phyloP scores from a whole-genome alignment of 1,139 yeast species.

The Protomyces pachydermus region DNA sequence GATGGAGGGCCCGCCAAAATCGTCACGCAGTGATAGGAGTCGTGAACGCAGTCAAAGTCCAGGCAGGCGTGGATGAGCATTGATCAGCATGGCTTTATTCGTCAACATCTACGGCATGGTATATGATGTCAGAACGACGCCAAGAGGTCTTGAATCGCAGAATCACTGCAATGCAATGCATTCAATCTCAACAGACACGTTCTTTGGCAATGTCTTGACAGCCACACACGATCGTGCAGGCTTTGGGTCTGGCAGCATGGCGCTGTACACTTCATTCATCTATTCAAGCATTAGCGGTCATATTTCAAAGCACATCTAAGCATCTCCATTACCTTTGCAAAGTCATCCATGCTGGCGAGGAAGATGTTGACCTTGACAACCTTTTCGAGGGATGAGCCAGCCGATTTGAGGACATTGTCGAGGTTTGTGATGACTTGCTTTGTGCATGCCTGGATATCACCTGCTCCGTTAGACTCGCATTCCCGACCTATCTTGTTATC shows the following conservation, averaged over 20 bases:
- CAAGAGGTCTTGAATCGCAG: too few species aligned
- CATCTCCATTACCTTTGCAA: conserved; percentile 36
- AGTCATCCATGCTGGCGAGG: conserved; percentile 73
- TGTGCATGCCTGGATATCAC: conserved; percentile 29
- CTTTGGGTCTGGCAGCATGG: conserved; percentile 46
- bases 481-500: neutral
- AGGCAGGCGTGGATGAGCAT: neutral
- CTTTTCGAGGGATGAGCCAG: conserved; percentile 68
- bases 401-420: conserved; percentile 62
- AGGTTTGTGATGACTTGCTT: conserved; percentile 45
- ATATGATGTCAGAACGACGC: neutral
- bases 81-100: neutral
- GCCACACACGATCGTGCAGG: conserved; percentile 48
- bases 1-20: neutral
- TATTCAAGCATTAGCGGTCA: conserved; percentile 42
- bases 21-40: neutral
- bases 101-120: neutral
- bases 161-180: conserved; percentile 35
- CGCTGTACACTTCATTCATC: conserved; percentile 64
- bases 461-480: neutral
- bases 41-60: conserved; percentile 33
- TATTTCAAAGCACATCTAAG: neutral
- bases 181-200: conserved; percentile 35
- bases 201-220: conserved; percentile 35
- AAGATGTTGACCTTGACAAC: conserved; percentile 74